phyloP scores from a whole-genome alignment of 2,329 filamentous ascomycete genomes.

The Pseudogymnoascus sp. region DNA sequence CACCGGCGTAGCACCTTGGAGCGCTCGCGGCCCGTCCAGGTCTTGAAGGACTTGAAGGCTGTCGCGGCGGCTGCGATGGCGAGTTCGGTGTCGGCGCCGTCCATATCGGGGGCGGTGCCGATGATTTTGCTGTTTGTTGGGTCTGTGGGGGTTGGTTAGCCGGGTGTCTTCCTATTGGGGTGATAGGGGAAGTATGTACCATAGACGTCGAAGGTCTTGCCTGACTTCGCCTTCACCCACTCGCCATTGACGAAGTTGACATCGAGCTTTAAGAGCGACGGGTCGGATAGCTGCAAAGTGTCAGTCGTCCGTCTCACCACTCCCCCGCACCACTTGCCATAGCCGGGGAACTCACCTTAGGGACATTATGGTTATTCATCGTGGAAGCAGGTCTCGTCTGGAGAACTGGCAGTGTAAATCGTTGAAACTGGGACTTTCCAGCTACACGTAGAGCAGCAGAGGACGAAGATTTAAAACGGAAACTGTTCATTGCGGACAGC shows the following conservation, averaged over 20 bases:
- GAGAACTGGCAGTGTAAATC: slow-evolving; percentile 10
- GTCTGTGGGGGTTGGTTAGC: slow-evolving; percentile 42
- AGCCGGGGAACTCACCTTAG: slow-evolving; percentile 7
- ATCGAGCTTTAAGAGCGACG: slow-evolving; percentile 75
- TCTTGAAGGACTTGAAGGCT: slow-evolving; percentile 65
- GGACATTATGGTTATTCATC: slow-evolving; percentile 11
- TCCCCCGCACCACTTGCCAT: background rate
- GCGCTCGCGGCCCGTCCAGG: slow-evolving; percentile 66
- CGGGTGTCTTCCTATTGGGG: background rate
- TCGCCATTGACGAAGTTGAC: slow-evolving; percentile 82
- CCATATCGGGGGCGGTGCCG: slow-evolving; percentile 79
- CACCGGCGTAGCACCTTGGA: slow-evolving; percentile 68
- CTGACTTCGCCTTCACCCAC: slow-evolving; percentile 79
- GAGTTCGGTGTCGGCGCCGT: slow-evolving; percentile 64
- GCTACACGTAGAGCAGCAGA: background rate
- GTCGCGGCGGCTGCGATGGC: slow-evolving; percentile 78
- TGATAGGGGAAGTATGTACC: slow-evolving; percentile 38
- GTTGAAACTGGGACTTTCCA: slow-evolving; percentile 8
- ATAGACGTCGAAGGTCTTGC: slow-evolving; percentile 83
- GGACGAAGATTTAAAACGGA: background rate
- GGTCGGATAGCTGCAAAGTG: slow-evolving; percentile 58
- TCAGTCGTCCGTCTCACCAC: background rate
- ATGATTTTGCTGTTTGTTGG: slow-evolving; percentile 76
- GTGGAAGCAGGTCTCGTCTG: slow-evolving; percentile 9
- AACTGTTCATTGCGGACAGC: background rate